These are phyloP conservation scores for Suillus hirtellus DNA, from an alignment of 768 basidiomycete species.

Conservation along the genomic window DNA sequence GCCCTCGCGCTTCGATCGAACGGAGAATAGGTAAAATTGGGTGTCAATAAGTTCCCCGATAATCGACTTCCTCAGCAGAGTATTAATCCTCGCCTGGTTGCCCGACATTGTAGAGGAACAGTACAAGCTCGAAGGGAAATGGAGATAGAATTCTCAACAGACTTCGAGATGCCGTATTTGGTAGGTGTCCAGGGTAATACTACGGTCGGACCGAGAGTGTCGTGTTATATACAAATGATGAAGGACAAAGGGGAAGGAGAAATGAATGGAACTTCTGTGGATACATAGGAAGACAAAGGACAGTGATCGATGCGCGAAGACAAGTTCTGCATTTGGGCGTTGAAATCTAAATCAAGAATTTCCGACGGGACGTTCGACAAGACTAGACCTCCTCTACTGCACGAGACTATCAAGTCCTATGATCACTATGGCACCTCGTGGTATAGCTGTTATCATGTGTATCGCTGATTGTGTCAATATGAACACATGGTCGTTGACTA, in stretches of 20 bases:
- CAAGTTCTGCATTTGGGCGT: no score
- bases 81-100: conserved; percentile 11
- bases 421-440: not conserved
- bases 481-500: conserved; percentile 3
- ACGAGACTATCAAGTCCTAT: not conserved
- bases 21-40: conserved; percentile 20
- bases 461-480: not conserved
- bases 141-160: not conserved
- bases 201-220: not conserved
- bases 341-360: no score
- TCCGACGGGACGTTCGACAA: no score
- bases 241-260: not conserved
- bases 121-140: not conserved
- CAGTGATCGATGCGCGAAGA: no score
- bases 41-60: conserved; percentile 22
- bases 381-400: not conserved
- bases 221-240: not conserved
- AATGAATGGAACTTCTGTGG: not conserved
- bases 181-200: not conserved
- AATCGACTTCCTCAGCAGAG: conserved; percentile 12
- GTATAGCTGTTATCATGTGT: not conserved
- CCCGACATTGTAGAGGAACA: conserved; percentile 8
- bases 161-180: not conserved
- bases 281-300: not conserved
- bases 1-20: conserved; percentile 16